phyloP scores from a whole-genome alignment of 2,329 filamentous ascomycete genomes.

The Ustulina deusta region DNA sequence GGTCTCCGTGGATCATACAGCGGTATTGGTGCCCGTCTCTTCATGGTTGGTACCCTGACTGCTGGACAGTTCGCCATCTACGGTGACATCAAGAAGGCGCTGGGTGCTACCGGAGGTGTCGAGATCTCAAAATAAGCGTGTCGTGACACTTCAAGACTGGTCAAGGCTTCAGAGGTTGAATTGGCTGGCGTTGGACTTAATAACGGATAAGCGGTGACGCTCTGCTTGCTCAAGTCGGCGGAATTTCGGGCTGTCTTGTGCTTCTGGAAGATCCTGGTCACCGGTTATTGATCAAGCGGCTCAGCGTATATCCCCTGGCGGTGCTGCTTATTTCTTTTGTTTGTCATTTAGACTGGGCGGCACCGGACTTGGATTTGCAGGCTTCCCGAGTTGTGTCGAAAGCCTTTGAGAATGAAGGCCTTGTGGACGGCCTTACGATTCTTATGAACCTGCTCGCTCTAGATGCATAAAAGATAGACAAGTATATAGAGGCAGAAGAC shows the following conservation, averaged over 20 bases:
- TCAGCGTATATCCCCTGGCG: constrained; percentile 41
- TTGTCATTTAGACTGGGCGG: constrained; percentile 50
- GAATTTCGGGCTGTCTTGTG: background rate
- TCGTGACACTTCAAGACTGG: constrained; percentile 9
- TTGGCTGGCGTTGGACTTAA: constrained; percentile 39
- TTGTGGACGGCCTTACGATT: constrained; percentile 38
- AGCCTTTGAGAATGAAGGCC: constrained; percentile 33
- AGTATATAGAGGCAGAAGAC: constrained; percentile 49
- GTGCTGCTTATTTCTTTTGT: constrained; percentile 46
- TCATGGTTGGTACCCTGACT: constrained; percentile 78
- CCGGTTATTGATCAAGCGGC: constrained; percentile 38
- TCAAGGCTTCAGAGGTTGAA: constrained; percentile 9
- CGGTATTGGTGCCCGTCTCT: constrained; percentile 79
- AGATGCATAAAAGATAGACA: constrained; percentile 49
- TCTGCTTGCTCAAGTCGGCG: background rate
- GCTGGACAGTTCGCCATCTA: constrained; percentile 82
- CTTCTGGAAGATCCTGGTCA: constrained; percentile 36
- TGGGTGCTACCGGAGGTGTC: constrained; percentile 71
- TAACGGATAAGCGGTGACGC: constrained; percentile 42
- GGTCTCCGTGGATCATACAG: constrained; percentile 75
- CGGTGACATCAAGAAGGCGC: constrained; percentile 60
- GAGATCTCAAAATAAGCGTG: constrained; percentile 61
- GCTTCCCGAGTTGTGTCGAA: constrained; percentile 46
- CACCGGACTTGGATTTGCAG: constrained; percentile 46
- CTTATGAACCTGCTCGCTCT: constrained; percentile 42